These are phyloP conservation scores for Zygnema cylindricum DNA, from an alignment of 139 green algal species.

Conservation along the genomic window DNA sequence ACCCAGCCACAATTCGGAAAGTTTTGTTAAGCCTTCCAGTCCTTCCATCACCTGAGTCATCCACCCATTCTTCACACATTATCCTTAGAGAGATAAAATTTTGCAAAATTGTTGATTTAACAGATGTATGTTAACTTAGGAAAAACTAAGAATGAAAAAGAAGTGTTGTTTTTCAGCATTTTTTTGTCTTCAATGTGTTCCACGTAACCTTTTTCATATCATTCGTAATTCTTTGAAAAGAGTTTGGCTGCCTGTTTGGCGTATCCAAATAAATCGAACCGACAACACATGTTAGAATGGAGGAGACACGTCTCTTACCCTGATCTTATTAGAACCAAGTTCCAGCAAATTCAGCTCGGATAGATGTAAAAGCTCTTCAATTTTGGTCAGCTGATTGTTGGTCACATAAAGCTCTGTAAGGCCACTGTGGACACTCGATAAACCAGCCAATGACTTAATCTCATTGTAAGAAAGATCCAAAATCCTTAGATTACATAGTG, in stretches of 20 bases:
- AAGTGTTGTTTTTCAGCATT: no score
- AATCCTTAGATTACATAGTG: background rate
- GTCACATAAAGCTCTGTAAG: constrained; percentile 84
- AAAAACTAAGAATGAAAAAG: no score
- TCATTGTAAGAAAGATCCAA: constrained; percentile 63
- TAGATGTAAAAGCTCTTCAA: constrained; percentile 69
- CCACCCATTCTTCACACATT: no score
- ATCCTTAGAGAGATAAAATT: no score
- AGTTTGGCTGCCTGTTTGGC: no score
- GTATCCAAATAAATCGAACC: no score
- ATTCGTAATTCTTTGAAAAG: no score
- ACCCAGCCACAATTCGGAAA: constrained; percentile 92
- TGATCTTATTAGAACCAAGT: constrained; percentile 86
- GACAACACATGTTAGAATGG: no score
- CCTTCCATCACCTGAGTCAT: constrained; percentile 70
- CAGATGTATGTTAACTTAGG: no score
- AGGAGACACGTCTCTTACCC: constrained; percentile 25
- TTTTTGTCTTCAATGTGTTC: no score
- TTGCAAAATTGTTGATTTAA: no score
- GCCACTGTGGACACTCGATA: background rate
- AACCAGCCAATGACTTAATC: constrained; percentile 42
- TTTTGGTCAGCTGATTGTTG: constrained; percentile 82
- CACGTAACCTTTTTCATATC: no score
- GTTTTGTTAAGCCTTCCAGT: constrained; percentile 55
- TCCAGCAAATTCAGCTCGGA: constrained; percentile 79